A percentile compares a stretch with the other conserved stretches of the same genome.
Evolutionary conservation across 805 yeast species (phyloP).

Genomic region (Cyberlindnera nakhonratchasimensis): DNA sequence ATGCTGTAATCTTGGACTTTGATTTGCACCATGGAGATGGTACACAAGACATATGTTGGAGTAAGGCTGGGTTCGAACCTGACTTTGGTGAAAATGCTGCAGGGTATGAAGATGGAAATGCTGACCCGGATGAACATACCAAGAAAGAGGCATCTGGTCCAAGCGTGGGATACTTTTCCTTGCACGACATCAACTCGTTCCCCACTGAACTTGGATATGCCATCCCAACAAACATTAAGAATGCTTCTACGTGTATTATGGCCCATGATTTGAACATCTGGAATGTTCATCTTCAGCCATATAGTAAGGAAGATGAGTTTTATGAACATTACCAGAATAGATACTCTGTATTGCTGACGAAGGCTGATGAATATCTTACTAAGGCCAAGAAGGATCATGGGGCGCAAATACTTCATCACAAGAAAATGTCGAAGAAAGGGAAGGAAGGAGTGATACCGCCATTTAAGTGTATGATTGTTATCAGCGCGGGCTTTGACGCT

Average conservation of each 20-base stretch:
- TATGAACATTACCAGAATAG: slow-evolving; percentile 54
- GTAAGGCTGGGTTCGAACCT: slow-evolving; percentile 59
- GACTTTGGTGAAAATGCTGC: slow-evolving; percentile 39
- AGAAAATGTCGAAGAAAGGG: slow-evolving; percentile 4
- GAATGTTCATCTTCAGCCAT: slow-evolving; percentile 77
- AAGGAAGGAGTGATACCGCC: slow-evolving; percentile 22
- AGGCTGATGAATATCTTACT: slow-evolving; percentile 64
- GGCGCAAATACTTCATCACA: background rate
- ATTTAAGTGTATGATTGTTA: slow-evolving; percentile 57
- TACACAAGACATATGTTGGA: slow-evolving; percentile 82
- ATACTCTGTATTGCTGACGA: slow-evolving; percentile 57
- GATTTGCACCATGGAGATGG: slow-evolving; percentile 92
- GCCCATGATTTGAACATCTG: slow-evolving; percentile 78
- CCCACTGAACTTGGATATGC: slow-evolving; percentile 83
- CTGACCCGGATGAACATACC: slow-evolving; percentile 40
- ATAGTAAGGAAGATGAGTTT: slow-evolving; percentile 62
- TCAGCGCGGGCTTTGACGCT: slow-evolving; percentile 88
- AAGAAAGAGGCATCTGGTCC: slow-evolving; percentile 42
- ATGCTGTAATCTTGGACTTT: slow-evolving; percentile 77
- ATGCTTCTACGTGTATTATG: slow-evolving; percentile 74
- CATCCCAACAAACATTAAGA: slow-evolving; percentile 61
- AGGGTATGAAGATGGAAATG: slow-evolving; percentile 23
- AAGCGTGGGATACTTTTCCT: slow-evolving; percentile 74
- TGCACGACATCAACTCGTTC: slow-evolving; percentile 82
- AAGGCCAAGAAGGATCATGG: slow-evolving; percentile 45